A percentile compares a stretch with the other conserved stretches of the same genome.
Evolutionary conservation across 2,329 filamentous ascomycete genomes (phyloP).

Genomic region (Alternaria hordeiaustralica): DNA sequence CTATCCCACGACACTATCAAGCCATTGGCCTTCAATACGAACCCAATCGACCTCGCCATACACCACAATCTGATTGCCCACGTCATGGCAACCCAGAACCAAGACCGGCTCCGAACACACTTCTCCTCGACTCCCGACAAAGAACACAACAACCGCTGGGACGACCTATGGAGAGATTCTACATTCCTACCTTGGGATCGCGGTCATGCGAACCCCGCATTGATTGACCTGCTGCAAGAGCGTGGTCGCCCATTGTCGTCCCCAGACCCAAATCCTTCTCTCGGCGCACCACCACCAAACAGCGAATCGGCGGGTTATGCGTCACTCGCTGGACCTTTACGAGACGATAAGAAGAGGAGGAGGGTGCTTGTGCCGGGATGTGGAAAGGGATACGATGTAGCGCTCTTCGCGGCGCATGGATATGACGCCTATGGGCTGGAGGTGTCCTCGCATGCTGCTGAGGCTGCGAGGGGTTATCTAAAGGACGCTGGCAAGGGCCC

Average conservation of each 20-base stretch:
- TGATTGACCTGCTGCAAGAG: conserved; percentile 59
- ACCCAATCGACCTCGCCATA: neutral
- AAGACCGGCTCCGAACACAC: conserved; percentile 49
- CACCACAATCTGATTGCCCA: neutral
- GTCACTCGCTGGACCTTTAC: conserved; percentile 21
- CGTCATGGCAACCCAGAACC: conserved; percentile 36
- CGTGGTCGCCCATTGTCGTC: conserved; percentile 16
- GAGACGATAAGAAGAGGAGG: conserved; percentile 48
- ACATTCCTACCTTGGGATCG: conserved; percentile 65
- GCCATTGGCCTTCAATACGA: neutral
- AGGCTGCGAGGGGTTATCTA: conserved; percentile 55
- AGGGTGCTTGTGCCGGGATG: conserved; percentile 80
- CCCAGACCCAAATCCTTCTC: conserved; percentile 23
- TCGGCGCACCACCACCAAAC: conserved; percentile 20
- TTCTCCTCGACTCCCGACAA: conserved; percentile 52
- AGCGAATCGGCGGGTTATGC: conserved; percentile 4
- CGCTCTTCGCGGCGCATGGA: conserved; percentile 75
- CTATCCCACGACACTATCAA: neutral
- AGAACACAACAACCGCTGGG: conserved; percentile 41
- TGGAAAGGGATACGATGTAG: conserved; percentile 80
- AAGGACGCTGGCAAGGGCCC: conserved; percentile 39
- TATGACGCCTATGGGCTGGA: conserved; percentile 82
- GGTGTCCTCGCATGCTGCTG: conserved; percentile 60
- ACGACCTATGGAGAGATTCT: conserved; percentile 13
- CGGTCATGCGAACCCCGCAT: conserved; percentile 63